Conservation (phyloP, 441 rosid genomes). For the Sinapis alba region DNA sequence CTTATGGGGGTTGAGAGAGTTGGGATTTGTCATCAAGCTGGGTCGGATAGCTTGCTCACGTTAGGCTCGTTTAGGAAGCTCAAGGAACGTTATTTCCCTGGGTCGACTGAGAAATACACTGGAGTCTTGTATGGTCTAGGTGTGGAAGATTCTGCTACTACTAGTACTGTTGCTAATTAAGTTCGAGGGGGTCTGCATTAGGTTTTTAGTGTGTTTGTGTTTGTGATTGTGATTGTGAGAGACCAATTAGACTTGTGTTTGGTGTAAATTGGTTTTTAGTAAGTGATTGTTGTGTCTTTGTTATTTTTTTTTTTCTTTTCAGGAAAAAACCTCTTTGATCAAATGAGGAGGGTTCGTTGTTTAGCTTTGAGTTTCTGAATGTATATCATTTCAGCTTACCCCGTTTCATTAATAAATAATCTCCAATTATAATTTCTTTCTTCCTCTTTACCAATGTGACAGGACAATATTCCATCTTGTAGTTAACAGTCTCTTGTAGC, state of each 20-base stretch:
- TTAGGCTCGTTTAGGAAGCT: constrained; percentile 57
- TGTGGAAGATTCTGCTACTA: constrained; percentile 59
- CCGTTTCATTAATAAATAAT: constrained; percentile 29
- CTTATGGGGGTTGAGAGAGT: constrained; percentile 59
- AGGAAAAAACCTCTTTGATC: constrained; percentile 25
- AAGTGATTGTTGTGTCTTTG: constrained; percentile 32
- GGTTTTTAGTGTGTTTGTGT: constrained; percentile 55
- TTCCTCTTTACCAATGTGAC: neutral
- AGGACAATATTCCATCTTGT: no score
- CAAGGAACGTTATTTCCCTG: constrained; percentile 50
- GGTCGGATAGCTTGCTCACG: constrained; percentile 64
- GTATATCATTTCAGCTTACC: constrained; percentile 41
- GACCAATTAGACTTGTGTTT: constrained; percentile 42
- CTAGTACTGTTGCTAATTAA: constrained; percentile 45
- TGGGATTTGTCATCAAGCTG: constrained; percentile 60
- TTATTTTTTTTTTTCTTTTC: constrained; percentile 5
- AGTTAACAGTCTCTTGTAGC: neutral
- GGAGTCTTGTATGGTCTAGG: constrained; percentile 72
- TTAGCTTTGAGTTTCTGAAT: constrained; percentile 35
- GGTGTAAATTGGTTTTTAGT: constrained; percentile 63
- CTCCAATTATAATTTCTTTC: constrained; percentile 8
- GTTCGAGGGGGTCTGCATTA: neutral
- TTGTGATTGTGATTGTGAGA: constrained; percentile 63
- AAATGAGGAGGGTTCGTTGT: constrained; percentile 27
- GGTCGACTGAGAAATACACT: constrained; percentile 47